Conservation (phyloP, 2,329 filamentous ascomycete genomes). For the Aspergillus fijiensis region DNA sequence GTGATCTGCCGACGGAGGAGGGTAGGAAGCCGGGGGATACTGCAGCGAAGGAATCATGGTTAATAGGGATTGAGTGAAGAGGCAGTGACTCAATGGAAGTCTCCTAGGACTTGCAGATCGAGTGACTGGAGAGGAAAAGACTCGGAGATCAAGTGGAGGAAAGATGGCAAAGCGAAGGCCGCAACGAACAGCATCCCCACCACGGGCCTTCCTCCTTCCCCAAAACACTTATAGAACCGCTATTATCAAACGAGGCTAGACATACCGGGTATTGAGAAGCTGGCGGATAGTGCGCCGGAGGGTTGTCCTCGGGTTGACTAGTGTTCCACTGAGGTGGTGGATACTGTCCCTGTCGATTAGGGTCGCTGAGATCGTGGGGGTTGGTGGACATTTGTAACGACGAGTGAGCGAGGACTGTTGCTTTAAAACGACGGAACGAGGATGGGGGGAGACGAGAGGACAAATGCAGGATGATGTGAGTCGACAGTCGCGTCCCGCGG, state of each 20-base stretch:
- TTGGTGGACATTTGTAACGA: constrained; percentile 44
- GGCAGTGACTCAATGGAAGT: background rate
- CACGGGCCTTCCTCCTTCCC: background rate
- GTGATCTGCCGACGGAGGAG: constrained; percentile 32
- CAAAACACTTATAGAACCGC: background rate
- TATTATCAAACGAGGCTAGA: constrained; percentile 11
- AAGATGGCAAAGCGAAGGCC: background rate
- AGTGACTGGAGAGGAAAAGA: background rate
- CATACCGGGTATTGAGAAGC: constrained; percentile 40
- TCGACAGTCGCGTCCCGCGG: constrained; percentile 24
- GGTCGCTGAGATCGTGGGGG: constrained; percentile 42
- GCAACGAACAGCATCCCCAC: background rate
- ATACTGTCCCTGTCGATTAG: constrained; percentile 48
- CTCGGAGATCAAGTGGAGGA: background rate
- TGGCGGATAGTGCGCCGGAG: constrained; percentile 35
- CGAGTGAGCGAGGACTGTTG: constrained; percentile 22
- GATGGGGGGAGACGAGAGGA: constrained; percentile 23
- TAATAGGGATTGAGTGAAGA: background rate
- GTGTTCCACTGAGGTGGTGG: constrained; percentile 44
- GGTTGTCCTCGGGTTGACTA: constrained; percentile 41
- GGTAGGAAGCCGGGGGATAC: constrained; percentile 36
- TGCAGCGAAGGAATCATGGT: constrained; percentile 14
- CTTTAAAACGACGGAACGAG: constrained; percentile 25
- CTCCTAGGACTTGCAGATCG: background rate
- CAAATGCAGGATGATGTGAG: constrained; percentile 32